Conservation (phyloP, 2,329 filamentous ascomycete genomes). For the Neospermospora avenae region DNA sequence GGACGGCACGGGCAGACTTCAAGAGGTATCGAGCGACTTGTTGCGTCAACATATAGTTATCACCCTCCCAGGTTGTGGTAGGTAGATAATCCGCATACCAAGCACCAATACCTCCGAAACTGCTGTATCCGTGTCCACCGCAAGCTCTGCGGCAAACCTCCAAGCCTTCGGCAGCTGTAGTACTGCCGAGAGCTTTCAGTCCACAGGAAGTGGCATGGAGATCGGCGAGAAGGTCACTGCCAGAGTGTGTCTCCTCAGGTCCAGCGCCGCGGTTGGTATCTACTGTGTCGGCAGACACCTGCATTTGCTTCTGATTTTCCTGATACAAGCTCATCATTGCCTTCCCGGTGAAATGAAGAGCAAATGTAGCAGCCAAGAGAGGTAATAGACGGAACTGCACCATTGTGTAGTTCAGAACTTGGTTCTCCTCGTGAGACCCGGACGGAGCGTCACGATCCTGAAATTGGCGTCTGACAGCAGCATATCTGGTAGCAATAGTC, state of each 20-base stretch:
- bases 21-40: conserved; percentile 75
- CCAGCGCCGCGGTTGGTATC: conserved; percentile 54
- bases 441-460: conserved; percentile 66
- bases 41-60: conserved; percentile 71
- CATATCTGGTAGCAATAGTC: conserved; percentile 74
- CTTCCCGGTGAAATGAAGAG: conserved; percentile 75
- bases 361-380: conserved; percentile 69
- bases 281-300: conserved; percentile 38
- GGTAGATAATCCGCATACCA: conserved; percentile 76
- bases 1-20: conserved; percentile 68
- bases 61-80: conserved; percentile 59
- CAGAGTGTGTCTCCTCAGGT: conserved; percentile 64
- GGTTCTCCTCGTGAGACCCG: conserved; percentile 60
- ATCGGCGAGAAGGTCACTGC: conserved; percentile 67
- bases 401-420: conserved; percentile 79
- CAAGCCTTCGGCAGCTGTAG: conserved; percentile 69
- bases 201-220: conserved; percentile 75
- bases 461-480: conserved; percentile 72
- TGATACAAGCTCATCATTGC: conserved; percentile 73
- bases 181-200: conserved; percentile 70
- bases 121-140: conserved; percentile 73
- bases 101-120: conserved; percentile 70
- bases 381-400: conserved; percentile 72
- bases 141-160: conserved; percentile 73
- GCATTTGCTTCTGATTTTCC: conserved; percentile 68